phyloP scores from a whole-genome alignment of 2,329 filamentous ascomycete species.

The Cucurbitaria berberidis region DNA sequence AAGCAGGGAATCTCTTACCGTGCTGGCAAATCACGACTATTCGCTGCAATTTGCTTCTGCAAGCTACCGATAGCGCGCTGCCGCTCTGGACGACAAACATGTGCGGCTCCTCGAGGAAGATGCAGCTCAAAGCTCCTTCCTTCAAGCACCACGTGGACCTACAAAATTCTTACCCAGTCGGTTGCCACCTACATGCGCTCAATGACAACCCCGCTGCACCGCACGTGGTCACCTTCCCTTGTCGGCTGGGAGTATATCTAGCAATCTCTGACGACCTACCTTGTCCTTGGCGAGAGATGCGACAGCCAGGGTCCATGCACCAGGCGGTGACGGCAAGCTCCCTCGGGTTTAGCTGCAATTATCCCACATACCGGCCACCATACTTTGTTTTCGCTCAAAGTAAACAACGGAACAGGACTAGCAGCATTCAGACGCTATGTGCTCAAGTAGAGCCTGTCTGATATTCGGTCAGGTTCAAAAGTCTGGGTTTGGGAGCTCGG shows the following conservation, averaged over 20 bases:
- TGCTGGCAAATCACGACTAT: constrained; percentile 37
- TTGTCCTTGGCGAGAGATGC: constrained; percentile 11
- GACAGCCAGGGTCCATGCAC: not conserved
- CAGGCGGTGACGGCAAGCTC: constrained; percentile 1
- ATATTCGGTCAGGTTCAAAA: not conserved
- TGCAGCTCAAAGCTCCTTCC: not conserved
- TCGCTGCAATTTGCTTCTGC: constrained; percentile 23
- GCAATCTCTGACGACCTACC: constrained; percentile 3
- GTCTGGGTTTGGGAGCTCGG: not conserved
- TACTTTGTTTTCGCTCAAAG: not conserved
- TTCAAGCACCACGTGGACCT: constrained; percentile 14
- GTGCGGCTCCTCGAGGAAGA: constrained; percentile 13
- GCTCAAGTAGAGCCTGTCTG: not conserved
- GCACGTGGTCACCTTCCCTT: constrained; percentile 4
- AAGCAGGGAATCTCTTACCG: constrained; percentile 16
- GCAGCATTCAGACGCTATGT: not conserved
- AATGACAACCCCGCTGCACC: not conserved
- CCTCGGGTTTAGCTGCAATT: constrained; percentile 2
- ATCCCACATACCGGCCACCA: no score
- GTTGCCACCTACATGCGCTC: not conserved
- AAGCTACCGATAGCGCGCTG: constrained; percentile 23
- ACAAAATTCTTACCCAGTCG: not conserved
- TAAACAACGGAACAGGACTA: no score
- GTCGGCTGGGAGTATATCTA: constrained; percentile 1
- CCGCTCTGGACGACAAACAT: constrained; percentile 18